A percentile compares a stretch with the other conserved stretches of the same genome.
phyloP scores from a whole-genome alignment of 2,329 filamentous ascomycete species.

The Pseudogymnoascus pannorum region DNA sequence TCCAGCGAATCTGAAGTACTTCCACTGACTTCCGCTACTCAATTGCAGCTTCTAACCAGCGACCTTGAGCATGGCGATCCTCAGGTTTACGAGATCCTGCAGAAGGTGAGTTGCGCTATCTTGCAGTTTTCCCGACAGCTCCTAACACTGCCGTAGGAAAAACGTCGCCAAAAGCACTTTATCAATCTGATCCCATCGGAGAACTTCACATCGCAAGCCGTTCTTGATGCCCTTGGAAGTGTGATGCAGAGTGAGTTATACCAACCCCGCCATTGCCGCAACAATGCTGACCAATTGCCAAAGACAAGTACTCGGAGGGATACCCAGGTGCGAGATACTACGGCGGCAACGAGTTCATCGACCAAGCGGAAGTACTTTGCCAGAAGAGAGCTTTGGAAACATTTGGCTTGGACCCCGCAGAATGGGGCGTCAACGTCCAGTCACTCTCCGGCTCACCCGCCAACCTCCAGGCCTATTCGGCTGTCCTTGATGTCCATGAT shows the following conservation, averaged over 20 bases:
- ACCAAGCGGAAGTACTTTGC: constrained; percentile 80
- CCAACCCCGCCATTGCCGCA: constrained; percentile 11
- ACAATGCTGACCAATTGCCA: constrained; percentile 22
- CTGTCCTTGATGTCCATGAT: constrained; percentile 85
- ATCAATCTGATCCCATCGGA: constrained; percentile 96
- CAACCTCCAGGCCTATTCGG: constrained; percentile 81
- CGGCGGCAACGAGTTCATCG: constrained; percentile 93
- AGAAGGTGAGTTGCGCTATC: constrained; percentile 56
- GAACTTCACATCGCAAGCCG: constrained; percentile 90
- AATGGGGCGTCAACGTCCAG: constrained; percentile 98
- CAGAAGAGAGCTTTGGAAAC: constrained; percentile 84
- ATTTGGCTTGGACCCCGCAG: constrained; percentile 72
- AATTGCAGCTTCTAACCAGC: constrained; percentile 64
- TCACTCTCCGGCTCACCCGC: constrained; percentile 53
- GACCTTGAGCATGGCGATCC: constrained; percentile 81
- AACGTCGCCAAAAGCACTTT: constrained; percentile 92
- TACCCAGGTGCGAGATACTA: constrained; percentile 97
- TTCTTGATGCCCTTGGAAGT: constrained; percentile 84
- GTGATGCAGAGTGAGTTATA: constrained; percentile 76
- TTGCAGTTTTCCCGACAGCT: background rate
- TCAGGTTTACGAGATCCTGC: constrained; percentile 77
- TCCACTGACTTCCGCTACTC: constrained; percentile 14
- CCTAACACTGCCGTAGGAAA: constrained; percentile 56
- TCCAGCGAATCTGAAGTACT: constrained; percentile 11
- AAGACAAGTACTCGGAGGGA: constrained; percentile 96